Evolutionary conservation across 1,284 basidiomycete genomes (phyloP).

Genomic region (Cerrena zonata): DNA sequence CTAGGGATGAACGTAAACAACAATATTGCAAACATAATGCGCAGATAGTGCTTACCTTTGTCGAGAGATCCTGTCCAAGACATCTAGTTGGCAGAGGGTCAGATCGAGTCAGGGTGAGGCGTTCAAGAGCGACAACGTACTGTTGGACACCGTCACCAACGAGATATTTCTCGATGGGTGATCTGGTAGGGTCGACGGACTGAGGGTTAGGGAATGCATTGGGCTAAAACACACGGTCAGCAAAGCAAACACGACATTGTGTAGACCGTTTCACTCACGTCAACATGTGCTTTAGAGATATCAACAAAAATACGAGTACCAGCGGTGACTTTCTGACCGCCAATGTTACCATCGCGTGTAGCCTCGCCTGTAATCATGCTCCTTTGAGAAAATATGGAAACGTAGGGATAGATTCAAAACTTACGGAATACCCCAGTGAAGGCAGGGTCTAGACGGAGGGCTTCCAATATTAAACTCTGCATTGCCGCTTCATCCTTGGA

Average conservation of each 20-base stretch:
- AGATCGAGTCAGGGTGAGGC: background rate
- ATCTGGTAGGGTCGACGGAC: constrained; percentile 41
- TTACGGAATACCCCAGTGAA: constrained; percentile 47
- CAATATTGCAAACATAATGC: background rate
- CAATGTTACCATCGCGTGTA: constrained; percentile 37
- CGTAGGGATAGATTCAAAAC: constrained; percentile 16
- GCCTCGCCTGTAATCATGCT: constrained; percentile 37
- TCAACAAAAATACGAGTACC: constrained; percentile 56
- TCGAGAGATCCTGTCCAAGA: constrained; percentile 51
- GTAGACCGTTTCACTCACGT: constrained; percentile 37
- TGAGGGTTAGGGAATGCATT: constrained; percentile 37
- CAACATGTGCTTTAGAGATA: constrained; percentile 47
- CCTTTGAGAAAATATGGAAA: background rate
- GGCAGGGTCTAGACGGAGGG: constrained; percentile 57
- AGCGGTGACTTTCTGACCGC: constrained; percentile 37
- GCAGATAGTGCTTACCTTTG: constrained; percentile 35
- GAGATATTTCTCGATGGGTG: constrained; percentile 43
- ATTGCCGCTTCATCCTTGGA: constrained; percentile 34
- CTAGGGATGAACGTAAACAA: no score
- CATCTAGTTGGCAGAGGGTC: constrained; percentile 24
- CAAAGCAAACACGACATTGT: constrained; percentile 3
- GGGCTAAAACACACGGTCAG: constrained; percentile 13
- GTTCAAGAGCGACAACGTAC: constrained; percentile 21
- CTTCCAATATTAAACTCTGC: constrained; percentile 57
- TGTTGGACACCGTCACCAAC: constrained; percentile 50